phyloP scores from a whole-genome alignment of 352 stramenopile genomes.

The Hyaloperonospora arabidopsidis region DNA sequence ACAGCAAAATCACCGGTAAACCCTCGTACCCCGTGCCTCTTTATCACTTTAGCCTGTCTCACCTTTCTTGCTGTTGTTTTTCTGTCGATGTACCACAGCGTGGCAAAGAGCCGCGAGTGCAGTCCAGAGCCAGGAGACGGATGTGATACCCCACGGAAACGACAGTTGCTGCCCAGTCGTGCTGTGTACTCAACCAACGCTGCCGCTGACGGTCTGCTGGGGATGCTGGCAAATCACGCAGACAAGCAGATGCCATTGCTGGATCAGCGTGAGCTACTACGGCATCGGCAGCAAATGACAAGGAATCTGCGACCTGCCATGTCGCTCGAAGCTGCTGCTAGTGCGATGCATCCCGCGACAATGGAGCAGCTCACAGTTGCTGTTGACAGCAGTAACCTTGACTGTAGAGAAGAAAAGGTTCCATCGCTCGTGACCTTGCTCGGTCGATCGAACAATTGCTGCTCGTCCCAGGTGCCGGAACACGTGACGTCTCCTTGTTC shows the following conservation, averaged over 20 bases:
- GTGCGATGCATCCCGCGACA: slow-evolving; percentile 13
- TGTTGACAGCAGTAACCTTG: slow-evolving; percentile 2
- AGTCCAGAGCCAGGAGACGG: slow-evolving; percentile 7
- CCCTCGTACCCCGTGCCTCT: too few relatives aligned
- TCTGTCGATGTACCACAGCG: slow-evolving; percentile 5
- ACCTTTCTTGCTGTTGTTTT: not conserved
- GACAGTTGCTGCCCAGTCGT: slow-evolving; percentile 17
- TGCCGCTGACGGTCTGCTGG: slow-evolving; percentile 17
- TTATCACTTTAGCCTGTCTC: not conserved
- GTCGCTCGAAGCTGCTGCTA: slow-evolving; percentile 17
- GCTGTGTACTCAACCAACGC: slow-evolving; percentile 12
- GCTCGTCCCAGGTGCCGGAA: slow-evolving; percentile 21
- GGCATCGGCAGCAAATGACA: slow-evolving; percentile 10
- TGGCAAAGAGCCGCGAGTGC: slow-evolving; percentile 8
- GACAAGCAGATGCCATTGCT: slow-evolving; percentile 29
- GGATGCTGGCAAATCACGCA: slow-evolving; percentile 25
- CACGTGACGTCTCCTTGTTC: slow-evolving; percentile 34
- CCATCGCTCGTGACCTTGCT: slow-evolving; percentile 29
- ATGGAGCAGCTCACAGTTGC: slow-evolving; percentile 1
- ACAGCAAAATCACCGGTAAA: too few relatives aligned
- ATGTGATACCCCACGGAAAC: slow-evolving; percentile 17
- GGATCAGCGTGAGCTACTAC: slow-evolving; percentile 17
- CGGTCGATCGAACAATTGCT: slow-evolving; percentile 28
- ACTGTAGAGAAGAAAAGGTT: slow-evolving; percentile 17
- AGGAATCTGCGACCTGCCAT: slow-evolving; percentile 11